Percentiles rank a stretch among this genome's conserved stretches.
Evolutionary conservation across 1,284 basidiomycete species (phyloP).

Genomic region (Cryptococcus wingfieldii): DNA sequence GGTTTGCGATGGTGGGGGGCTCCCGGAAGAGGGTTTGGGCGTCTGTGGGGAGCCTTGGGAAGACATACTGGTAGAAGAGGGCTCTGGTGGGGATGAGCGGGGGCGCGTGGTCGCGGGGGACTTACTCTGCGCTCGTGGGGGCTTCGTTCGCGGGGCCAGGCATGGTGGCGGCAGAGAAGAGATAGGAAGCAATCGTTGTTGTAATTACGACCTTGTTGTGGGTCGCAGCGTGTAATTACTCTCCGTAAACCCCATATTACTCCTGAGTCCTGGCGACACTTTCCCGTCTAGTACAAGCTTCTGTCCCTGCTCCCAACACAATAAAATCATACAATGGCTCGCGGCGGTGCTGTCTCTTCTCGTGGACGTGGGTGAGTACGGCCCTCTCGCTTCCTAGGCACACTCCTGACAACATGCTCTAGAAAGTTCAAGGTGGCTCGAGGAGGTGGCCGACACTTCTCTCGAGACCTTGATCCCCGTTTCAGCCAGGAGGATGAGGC

Average conservation of each 20-base stretch:
- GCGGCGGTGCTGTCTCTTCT: constrained; percentile 33
- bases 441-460: constrained; percentile 77
- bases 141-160: not conserved
- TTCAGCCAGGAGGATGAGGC: constrained; percentile 18
- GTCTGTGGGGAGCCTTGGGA: constrained; percentile 31
- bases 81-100: constrained; percentile 2
- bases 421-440: constrained; percentile 77
- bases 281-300: too few species aligned
- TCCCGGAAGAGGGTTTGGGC: constrained; percentile 27
- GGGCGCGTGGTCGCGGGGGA: not conserved
- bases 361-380: constrained; percentile 40
- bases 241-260: too few species aligned
- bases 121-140: not conserved
- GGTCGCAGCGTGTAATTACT: too few species aligned
- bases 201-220: too few species aligned
- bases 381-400: not conserved
- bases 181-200: too few species aligned
- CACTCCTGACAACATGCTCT: not conserved
- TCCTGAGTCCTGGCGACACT: too few species aligned
- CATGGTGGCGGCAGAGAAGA: not conserved
- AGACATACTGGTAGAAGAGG: constrained; percentile 17
- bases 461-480: constrained; percentile 52
- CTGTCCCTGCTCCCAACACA: not conserved
- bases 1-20: constrained; percentile 33
- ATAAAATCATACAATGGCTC: constrained; percentile 19